phyloP scores from a whole-genome alignment of 305 asterid genomes.

The Fraxinus xanthoxyloides region DNA sequence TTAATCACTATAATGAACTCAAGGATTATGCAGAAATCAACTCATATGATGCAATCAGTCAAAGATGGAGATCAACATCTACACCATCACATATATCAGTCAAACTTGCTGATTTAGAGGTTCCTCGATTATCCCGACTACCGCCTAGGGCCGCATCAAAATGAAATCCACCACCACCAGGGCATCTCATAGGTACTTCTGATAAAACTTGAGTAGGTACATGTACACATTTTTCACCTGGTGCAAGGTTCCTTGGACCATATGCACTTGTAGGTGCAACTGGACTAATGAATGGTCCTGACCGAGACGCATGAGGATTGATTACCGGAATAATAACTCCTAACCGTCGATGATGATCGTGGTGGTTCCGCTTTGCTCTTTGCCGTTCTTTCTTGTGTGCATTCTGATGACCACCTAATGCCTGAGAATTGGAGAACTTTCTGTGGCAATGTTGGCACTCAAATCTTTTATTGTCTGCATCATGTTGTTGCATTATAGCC shows the following conservation, averaged over 20 bases:
- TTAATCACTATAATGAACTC: not conserved
- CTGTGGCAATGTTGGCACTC: constrained; percentile 24
- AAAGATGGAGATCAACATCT: not conserved
- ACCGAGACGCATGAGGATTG: constrained; percentile 18
- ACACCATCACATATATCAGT: not conserved
- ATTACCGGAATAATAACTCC: constrained; percentile 9
- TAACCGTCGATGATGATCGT: constrained; percentile 10
- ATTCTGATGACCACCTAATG: constrained; percentile 34
- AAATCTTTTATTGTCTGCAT: not conserved
- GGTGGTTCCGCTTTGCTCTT: constrained; percentile 15
- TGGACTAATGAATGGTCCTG: constrained; percentile 1
- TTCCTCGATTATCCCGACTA: not conserved
- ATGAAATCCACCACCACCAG: not conserved
- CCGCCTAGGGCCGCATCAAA: not conserved
- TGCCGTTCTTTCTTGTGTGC: constrained; percentile 38
- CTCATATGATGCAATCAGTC: not conserved
- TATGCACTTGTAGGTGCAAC: not conserved
- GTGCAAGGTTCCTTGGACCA: constrained; percentile 13
- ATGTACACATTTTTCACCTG: not conserved
- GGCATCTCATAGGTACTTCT: constrained; percentile 22
- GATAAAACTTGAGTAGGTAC: constrained; percentile 24
- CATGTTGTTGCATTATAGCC: not conserved
- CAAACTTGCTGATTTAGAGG: not conserved
- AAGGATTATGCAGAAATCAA: not conserved
- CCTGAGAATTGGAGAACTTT: constrained; percentile 28